These are phyloP conservation scores for Amborella trichopoda DNA, from an alignment of 164 flowering plant genomes.

Conservation along the genomic window DNA sequence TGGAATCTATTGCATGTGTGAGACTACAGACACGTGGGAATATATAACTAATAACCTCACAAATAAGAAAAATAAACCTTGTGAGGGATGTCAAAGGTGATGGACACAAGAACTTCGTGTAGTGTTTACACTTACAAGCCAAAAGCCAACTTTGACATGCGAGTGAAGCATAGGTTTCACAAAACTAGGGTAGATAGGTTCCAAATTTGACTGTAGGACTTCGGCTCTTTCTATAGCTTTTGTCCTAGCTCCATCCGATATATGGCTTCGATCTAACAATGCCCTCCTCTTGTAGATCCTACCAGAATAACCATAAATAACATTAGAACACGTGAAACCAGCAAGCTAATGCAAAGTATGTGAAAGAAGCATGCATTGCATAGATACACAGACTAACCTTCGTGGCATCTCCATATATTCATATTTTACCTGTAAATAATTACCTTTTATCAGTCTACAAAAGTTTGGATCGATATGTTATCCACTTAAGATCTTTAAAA, in stretches of 20 bases:
- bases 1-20: too few relatives aligned
- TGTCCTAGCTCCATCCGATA: constrained; percentile 28
- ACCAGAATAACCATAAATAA: background rate
- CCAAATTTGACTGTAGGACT: constrained; percentile 21
- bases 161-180: constrained; percentile 69
- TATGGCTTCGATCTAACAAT: constrained; percentile 27
- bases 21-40: too few relatives aligned
- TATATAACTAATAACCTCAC: too few relatives aligned
- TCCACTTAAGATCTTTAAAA: too few relatives aligned
- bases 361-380: background rate
- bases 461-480: too few relatives aligned
- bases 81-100: too few relatives aligned
- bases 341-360: background rate
- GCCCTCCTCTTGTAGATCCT: constrained; percentile 19
- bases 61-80: too few relatives aligned
- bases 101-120: too few relatives aligned
- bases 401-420: constrained; percentile 8
- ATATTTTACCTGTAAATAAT: constrained; percentile 8
- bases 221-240: constrained; percentile 33
- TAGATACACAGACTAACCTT: constrained; percentile 14
- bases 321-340: background rate
- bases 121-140: constrained; percentile 68
- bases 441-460: too few relatives aligned
- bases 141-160: constrained; percentile 62
- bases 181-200: constrained; percentile 35